These are phyloP conservation scores for Ceratobasidium sp. DNA, from an alignment of 1,284 basidiomycete genomes.

Conservation along the genomic window DNA sequence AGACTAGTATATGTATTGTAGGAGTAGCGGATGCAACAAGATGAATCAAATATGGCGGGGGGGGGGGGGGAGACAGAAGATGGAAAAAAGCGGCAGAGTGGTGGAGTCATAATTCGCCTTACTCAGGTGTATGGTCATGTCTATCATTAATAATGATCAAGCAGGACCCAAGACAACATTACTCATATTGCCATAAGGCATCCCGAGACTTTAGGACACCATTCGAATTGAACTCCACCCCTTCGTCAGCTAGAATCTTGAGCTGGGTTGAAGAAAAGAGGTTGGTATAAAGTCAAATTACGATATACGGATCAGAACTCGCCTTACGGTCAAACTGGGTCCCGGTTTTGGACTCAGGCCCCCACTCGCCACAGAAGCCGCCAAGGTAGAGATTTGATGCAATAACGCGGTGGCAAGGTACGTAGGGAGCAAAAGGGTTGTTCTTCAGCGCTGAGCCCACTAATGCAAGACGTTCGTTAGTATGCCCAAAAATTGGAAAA, in stretches of 20 bases:
- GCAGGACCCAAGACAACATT: background rate
- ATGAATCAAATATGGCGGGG: background rate
- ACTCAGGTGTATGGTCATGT: conserved; percentile 14
- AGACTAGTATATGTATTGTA: too few species aligned
- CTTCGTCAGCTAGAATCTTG: conserved; percentile 65
- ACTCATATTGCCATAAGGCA: conserved; percentile 18
- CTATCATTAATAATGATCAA: background rate
- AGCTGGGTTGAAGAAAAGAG: conserved; percentile 54
- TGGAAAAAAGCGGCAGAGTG: background rate
- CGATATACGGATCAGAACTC: background rate
- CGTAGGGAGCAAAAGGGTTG: conserved; percentile 74
- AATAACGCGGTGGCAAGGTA: conserved; percentile 77
- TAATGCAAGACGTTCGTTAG: conserved; percentile 51
- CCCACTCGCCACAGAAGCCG: conserved; percentile 74
- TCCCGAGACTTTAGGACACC: conserved; percentile 60
- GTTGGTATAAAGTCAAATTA: background rate
- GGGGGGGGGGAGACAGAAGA: background rate
- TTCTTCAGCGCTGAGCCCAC: conserved; percentile 72
- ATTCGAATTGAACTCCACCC: conserved; percentile 64
- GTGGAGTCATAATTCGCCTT: background rate
- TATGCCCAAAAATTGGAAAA: background rate
- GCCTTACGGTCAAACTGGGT: conserved; percentile 54
- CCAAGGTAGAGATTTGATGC: conserved; percentile 72
- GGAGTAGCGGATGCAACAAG: too few species aligned
- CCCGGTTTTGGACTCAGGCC: conserved; percentile 57